Conservation (phyloP, 176 grass and related monocot genomes). For the Echinochloa phyllopogon region DNA sequence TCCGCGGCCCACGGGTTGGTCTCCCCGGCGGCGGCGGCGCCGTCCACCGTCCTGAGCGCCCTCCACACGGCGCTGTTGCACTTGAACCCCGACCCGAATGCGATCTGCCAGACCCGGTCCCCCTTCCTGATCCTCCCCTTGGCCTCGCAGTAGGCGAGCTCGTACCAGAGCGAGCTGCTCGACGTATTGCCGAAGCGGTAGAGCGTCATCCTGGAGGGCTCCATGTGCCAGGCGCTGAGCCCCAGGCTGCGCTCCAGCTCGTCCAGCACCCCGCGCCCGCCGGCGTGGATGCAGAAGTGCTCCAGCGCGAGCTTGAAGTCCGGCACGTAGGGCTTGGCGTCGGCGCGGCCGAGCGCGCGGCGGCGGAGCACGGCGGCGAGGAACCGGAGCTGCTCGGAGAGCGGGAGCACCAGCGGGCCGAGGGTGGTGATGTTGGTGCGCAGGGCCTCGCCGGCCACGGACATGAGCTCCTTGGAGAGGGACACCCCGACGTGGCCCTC, state of each 20-base stretch:
- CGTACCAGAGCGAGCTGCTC: constrained; percentile 77
- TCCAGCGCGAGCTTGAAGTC: constrained; percentile 64
- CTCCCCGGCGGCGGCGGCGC: neutral
- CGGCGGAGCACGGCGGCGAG: constrained; percentile 23
- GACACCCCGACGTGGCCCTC: constrained; percentile 32
- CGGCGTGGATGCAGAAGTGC: constrained; percentile 79
- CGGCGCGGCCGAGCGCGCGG: constrained; percentile 11
- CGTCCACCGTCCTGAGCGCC: constrained; percentile 49
- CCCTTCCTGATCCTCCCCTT: constrained; percentile 51
- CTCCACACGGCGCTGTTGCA: constrained; percentile 58
- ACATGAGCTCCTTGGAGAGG: constrained; percentile 58
- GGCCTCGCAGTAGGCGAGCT: constrained; percentile 70
- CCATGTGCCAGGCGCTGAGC: constrained; percentile 62
- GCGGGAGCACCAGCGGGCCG: constrained; percentile 46
- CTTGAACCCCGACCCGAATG: constrained; percentile 51
- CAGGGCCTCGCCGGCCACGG: constrained; percentile 53
- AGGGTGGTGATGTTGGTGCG: constrained; percentile 54
- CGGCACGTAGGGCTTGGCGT: constrained; percentile 47
- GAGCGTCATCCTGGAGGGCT: constrained; percentile 74
- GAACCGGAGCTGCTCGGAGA: constrained; percentile 54
- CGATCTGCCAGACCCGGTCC: constrained; percentile 59
- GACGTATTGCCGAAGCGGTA: constrained; percentile 71
- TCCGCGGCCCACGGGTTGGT: constrained; percentile 36
- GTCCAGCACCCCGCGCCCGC: constrained; percentile 62
- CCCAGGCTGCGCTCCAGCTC: constrained; percentile 56